Evolutionary conservation across 2,329 filamentous ascomycete genomes (phyloP), one percentile per base, ranked within the genome.

Genomic region (Pestalotiopsis sp.): DNA sequence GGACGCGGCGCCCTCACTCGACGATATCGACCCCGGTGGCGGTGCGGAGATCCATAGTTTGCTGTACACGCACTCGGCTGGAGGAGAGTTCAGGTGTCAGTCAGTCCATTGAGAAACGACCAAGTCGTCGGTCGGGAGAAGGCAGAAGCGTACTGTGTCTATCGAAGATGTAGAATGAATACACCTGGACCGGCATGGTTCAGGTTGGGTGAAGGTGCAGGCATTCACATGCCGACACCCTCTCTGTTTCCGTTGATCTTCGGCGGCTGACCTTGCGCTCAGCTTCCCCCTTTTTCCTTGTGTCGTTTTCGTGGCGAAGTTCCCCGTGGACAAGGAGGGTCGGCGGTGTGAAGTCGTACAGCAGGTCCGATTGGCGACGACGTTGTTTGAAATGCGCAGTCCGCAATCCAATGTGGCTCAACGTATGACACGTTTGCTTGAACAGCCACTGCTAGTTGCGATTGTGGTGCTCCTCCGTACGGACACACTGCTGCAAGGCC

Each of bases 121-220:
- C 23, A 59, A 14, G 65, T 17, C 20, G 39, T 14, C 64, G 25
- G 58, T 38, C 52, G 23, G 66, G 62, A 49, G 7, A 58, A 64
- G 65, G 63, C 39, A 66, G 77, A 88, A 78, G 87, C 64, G 52
- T 52, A 98, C 96, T 97, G 83, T 99, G 96, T 73, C 96, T 92
- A 84, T 99, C 96, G 80, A 99, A 99, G 79, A 99, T 98, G 86
- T 97, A 97, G 83, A 99, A 97, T 70, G 94, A 95, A 84, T 97
- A 98, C 81, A 98, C 93, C 70, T 79, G 77, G 74, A 78, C 74
- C 70, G 92, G 91, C 96, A 99, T 98, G 78, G 75, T 84, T 80
- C 73, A 64, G 67, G 71, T 56, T 63, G 59, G 12, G 31, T 14
- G 23, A 63, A 20, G 59, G 31, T 67, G 66, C 66, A 52, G 66